phyloP scores from a whole-genome alignment of 495 filamentous ascomycete species.

The Annulohypoxylon moriforme region DNA sequence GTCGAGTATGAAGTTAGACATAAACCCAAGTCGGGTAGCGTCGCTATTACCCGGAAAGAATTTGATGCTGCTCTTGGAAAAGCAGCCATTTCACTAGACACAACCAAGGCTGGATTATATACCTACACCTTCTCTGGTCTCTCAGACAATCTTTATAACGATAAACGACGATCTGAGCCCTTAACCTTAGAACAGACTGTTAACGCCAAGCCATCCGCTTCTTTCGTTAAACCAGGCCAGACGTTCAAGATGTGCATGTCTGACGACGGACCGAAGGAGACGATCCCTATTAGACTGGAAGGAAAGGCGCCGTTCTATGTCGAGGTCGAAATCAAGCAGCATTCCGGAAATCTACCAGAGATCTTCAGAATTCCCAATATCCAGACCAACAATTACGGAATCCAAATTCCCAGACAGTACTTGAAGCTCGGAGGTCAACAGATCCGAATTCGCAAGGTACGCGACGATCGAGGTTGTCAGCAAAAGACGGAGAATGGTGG shows the following conservation, averaged over 20 bases:
- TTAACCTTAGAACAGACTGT: conserved; percentile 84
- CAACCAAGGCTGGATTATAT: conserved; percentile 79
- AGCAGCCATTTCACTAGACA: conserved; percentile 84
- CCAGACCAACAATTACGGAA: conserved; percentile 74
- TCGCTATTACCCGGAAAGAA: conserved; percentile 69
- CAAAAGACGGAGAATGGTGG: conserved; percentile 72
- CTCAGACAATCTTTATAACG: conserved; percentile 84
- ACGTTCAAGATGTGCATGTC: conserved; percentile 94
- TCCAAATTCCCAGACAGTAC: conserved; percentile 83
- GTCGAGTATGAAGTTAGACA: conserved; percentile 83
- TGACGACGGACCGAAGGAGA: conserved; percentile 81
- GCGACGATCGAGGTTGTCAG: conserved; percentile 85
- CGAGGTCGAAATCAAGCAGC: conserved; percentile 92
- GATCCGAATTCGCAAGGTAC: conserved; percentile 87
- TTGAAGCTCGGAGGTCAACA: conserved; percentile 87
- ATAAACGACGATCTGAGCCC: conserved; percentile 67
- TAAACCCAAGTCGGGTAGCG: conserved; percentile 70
- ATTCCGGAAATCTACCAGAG: conserved; percentile 81
- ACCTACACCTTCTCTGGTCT: conserved; percentile 86
- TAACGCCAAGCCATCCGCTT: conserved; percentile 79
- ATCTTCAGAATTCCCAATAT: conserved; percentile 82
- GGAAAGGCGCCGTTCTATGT: conserved; percentile 90
- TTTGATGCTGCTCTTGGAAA: conserved; percentile 77
- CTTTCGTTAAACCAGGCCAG: conserved; percentile 87
- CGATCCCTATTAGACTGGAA: conserved; percentile 83